These are phyloP conservation scores for Jatropha multifida DNA, from an alignment of 441 rosid genomes.

Conservation along the genomic window DNA sequence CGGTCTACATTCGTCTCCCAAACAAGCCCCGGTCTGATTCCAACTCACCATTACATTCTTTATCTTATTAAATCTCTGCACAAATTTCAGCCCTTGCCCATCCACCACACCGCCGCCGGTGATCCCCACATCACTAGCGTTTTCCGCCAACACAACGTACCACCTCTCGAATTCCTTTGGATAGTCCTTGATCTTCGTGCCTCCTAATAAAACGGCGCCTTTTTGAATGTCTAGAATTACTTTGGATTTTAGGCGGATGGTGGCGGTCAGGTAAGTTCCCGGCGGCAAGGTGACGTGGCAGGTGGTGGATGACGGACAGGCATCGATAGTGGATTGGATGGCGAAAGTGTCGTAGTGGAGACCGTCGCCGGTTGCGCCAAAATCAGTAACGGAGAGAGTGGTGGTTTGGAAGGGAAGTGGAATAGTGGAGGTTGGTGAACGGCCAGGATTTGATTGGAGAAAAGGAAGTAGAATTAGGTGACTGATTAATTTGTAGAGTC, in stretches of 20 bases:
- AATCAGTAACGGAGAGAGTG: slow-evolving; percentile 50
- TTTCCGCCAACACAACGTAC: slow-evolving; percentile 83
- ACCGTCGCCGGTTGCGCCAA: slow-evolving; percentile 83
- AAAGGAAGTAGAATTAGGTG: slow-evolving; percentile 22
- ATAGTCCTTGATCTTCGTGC: slow-evolving; percentile 60
- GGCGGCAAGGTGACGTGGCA: slow-evolving; percentile 72
- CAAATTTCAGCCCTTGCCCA: slow-evolving; percentile 76
- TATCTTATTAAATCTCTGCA: slow-evolving; percentile 51
- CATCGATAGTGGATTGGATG: slow-evolving; percentile 70
- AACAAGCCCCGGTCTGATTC: slow-evolving; percentile 71
- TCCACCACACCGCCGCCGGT: slow-evolving; percentile 80
- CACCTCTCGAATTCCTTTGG: slow-evolving; percentile 54
- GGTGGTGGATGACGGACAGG: slow-evolving; percentile 45
- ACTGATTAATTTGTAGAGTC: background rate
- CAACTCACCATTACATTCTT: slow-evolving; percentile 94
- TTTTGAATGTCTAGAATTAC: slow-evolving; percentile 57
- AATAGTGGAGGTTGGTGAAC: slow-evolving; percentile 25
- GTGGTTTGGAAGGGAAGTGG: slow-evolving; percentile 26
- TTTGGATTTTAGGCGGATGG: slow-evolving; percentile 62
- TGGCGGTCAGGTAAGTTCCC: slow-evolving; percentile 73
- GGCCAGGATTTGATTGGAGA: slow-evolving; percentile 32
- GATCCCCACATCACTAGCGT: slow-evolving; percentile 69
- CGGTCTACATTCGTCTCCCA: slow-evolving; percentile 83
- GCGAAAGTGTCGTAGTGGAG: slow-evolving; percentile 60
- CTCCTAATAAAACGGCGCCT: slow-evolving; percentile 66